phyloP scores from a whole-genome alignment of 495 filamentous ascomycete species.

The Trichoderma orchidacearum region DNA sequence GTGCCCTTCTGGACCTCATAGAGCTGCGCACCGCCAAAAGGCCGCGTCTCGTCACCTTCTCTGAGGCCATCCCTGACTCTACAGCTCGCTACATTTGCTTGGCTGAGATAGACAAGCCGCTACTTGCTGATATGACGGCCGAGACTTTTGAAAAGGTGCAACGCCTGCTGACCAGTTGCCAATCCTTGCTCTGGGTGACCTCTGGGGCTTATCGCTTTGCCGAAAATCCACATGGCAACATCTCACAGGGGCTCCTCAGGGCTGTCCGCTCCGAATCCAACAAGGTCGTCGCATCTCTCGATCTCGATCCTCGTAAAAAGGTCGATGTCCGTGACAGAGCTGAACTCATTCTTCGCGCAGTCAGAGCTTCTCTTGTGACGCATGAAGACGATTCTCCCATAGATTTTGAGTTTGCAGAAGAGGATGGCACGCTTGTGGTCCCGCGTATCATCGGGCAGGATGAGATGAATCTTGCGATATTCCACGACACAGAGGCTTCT shows the following conservation, averaged over 20 bases:
- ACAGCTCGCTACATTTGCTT: slow-evolving; percentile 18
- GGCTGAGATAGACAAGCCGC: slow-evolving; percentile 25
- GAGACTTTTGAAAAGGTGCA: slow-evolving; percentile 22
- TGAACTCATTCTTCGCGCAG: slow-evolving; percentile 18
- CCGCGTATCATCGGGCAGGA: slow-evolving; percentile 33
- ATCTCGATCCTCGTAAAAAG: slow-evolving; percentile 24
- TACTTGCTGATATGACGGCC: slow-evolving; percentile 24
- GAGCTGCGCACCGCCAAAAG: neutral
- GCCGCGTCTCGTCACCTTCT: neutral
- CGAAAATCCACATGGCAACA: slow-evolving; percentile 33
- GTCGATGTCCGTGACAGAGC: slow-evolving; percentile 20
- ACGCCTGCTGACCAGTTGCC: slow-evolving; percentile 19
- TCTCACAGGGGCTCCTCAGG: slow-evolving; percentile 37
- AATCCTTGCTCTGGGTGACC: slow-evolving; percentile 37
- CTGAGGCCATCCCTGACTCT: neutral
- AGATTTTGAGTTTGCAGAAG: slow-evolving; percentile 24
- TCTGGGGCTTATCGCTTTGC: slow-evolving; percentile 26
- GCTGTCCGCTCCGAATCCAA: slow-evolving; percentile 40
- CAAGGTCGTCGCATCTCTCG: slow-evolving; percentile 38
- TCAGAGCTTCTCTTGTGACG: neutral
- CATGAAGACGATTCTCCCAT: neutral
- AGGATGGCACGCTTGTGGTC: slow-evolving; percentile 26
- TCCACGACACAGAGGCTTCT: slow-evolving; percentile 19
- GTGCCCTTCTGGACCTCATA: neutral
- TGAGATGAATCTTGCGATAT: slow-evolving; percentile 24